Percentiles rank a stretch among this genome's conserved stretches.
phyloP scores from a whole-genome alignment of 1,139 yeast genomes.

The Yamadazyma dendronema region DNA sequence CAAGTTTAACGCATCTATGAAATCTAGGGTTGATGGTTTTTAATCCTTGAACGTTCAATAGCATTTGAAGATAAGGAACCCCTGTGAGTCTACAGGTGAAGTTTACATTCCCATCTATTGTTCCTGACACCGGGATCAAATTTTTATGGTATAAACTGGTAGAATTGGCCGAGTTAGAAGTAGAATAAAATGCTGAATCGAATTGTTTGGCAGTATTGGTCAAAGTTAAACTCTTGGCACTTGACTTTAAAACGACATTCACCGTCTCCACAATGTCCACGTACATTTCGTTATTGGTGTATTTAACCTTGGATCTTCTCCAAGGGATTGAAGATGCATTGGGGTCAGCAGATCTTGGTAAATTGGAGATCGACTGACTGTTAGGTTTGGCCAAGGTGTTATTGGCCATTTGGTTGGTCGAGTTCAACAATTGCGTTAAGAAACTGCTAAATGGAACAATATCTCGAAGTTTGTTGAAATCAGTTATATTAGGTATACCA shows the following conservation, averaged over 20 bases:
- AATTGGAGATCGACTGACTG: background rate
- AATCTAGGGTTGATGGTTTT: constrained; percentile 50
- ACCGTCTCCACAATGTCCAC: constrained; percentile 71
- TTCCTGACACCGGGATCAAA: constrained; percentile 49
- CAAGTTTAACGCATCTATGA: constrained; percentile 57
- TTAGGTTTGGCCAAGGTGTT: constrained; percentile 14
- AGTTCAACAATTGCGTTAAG: constrained; percentile 35
- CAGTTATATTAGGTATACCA: constrained; percentile 72
- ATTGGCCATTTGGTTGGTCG: constrained; percentile 30
- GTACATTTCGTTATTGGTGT: constrained; percentile 76
- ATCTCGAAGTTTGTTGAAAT: constrained; percentile 67
- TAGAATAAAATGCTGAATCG: constrained; percentile 41
- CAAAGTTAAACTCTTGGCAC: constrained; percentile 11
- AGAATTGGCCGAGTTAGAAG: constrained; percentile 11
- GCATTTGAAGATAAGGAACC: constrained; percentile 64
- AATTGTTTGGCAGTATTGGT: constrained; percentile 18
- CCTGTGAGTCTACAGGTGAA: constrained; percentile 74
- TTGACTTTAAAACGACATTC: constrained; percentile 34
- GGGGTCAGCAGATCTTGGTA: constrained; percentile 1
- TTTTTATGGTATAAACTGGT: constrained; percentile 12
- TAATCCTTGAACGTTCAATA: constrained; percentile 41
- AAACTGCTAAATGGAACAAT: constrained; percentile 60
- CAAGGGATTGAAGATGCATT: constrained; percentile 50
- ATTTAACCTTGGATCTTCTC: constrained; percentile 65
- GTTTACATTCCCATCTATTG: constrained; percentile 63